Percentiles rank a stretch among this genome's conserved stretches.
These are phyloP conservation scores for Tricholoma flavovirens DNA, from an alignment of 768 basidiomycete species.

Conservation along the genomic window DNA sequence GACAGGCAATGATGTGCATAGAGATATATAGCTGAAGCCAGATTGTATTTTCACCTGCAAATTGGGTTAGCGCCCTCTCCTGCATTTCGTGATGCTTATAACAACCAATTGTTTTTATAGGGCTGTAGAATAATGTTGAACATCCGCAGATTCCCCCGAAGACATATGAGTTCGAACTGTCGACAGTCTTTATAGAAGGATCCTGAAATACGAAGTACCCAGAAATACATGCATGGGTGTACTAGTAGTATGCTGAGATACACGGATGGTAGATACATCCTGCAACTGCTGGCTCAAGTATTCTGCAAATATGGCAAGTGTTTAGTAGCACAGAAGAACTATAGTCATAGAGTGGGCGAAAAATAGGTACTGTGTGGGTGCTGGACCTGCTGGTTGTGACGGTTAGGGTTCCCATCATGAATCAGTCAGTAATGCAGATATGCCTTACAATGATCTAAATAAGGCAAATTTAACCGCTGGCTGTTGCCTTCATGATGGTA, in stretches of 20 bases:
- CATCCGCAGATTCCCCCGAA: not conserved
- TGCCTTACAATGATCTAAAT: not conserved
- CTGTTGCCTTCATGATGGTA: conserved; percentile 1
- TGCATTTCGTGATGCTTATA: not conserved
- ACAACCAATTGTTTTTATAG: not conserved
- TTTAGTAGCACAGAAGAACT: not conserved
- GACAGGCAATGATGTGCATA: no score
- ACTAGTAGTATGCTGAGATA: no score
- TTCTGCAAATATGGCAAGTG: not conserved
- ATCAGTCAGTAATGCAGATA: not conserved
- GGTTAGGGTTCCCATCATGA: no score
- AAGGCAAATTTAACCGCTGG: not conserved
- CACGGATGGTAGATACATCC: no score
- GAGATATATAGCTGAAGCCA: no score
- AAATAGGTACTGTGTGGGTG: not conserved
- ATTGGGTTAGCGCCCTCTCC: no score
- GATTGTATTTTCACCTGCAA: no score
- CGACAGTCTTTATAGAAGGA: not conserved
- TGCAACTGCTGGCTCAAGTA: no score
- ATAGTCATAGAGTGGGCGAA: not conserved
- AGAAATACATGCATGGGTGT: no score
- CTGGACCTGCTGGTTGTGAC: not conserved
- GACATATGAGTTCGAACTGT: not conserved
- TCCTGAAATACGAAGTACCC: not conserved
- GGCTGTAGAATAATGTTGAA: conserved; percentile 6